phyloP scores from a whole-genome alignment of 2,329 filamentous ascomycete genomes.

The Calonectria multiphialidica region DNA sequence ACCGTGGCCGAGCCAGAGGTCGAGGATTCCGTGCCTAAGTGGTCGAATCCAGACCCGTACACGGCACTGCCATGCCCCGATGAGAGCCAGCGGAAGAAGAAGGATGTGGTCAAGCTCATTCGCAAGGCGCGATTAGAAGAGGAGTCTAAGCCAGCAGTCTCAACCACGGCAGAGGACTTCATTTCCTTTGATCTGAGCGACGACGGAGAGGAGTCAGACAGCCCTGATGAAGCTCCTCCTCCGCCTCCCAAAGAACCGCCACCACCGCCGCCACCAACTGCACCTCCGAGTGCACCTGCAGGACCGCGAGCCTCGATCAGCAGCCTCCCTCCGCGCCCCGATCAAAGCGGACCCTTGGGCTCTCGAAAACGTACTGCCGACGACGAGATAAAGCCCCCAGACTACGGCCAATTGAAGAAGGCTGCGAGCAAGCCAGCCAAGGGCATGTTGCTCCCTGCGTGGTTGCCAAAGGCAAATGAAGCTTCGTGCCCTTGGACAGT shows the following conservation, averaged over 20 bases:
- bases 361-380: conserved; percentile 81
- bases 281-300: conserved; percentile 37
- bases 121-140: conserved; percentile 84
- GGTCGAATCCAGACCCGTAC: conserved; percentile 97
- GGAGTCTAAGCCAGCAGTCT: conserved; percentile 59
- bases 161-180: conserved; percentile 81
- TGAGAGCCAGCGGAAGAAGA: conserved; percentile 79
- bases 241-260: conserved; percentile 31
- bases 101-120: conserved; percentile 91
- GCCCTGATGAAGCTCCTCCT: conserved; percentile 30
- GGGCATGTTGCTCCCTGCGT: conserved; percentile 64
- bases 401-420: conserved; percentile 65
- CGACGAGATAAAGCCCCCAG: conserved; percentile 73
- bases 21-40: conserved; percentile 74
- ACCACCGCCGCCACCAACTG: conserved; percentile 37
- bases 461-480: conserved; percentile 59
- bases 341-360: conserved; percentile 62
- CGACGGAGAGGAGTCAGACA: conserved; percentile 53
- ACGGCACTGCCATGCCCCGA: conserved; percentile 86
- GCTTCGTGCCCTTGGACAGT: conserved; percentile 73
- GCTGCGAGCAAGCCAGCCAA: conserved; percentile 61
- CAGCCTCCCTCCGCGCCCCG: conserved; percentile 28
- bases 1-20: conserved; percentile 46
- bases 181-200: conserved; percentile 85
- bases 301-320: conserved; percentile 40